These are phyloP conservation scores for Dunaliella sp. DNA, from an alignment of 139 green algal species.

Conservation along the genomic window DNA sequence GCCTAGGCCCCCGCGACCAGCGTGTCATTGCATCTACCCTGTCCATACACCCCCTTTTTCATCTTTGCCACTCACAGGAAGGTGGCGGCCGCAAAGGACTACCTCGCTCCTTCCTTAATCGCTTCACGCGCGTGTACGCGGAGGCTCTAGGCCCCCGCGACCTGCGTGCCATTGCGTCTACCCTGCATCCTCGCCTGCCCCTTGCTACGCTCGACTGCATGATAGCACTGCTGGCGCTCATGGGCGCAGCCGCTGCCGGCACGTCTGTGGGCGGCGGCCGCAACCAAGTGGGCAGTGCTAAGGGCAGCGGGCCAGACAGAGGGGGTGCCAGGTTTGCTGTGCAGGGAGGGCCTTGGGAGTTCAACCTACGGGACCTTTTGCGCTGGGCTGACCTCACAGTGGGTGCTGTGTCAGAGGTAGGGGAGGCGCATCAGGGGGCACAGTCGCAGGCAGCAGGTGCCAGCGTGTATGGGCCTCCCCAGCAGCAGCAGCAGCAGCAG, in stretches of 20 bases:
- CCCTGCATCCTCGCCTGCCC: slow-evolving; percentile 75
- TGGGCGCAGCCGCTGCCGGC: slow-evolving; percentile 61
- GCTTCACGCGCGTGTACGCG: slow-evolving; percentile 85
- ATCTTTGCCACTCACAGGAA: slow-evolving; percentile 60
- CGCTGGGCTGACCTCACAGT: slow-evolving; percentile 90
- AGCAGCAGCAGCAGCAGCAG: slow-evolving; percentile 13
- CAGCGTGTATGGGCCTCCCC: background rate
- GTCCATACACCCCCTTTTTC: background rate
- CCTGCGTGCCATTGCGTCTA: slow-evolving; percentile 71
- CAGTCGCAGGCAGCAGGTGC: background rate
- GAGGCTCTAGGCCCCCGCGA: slow-evolving; percentile 79
- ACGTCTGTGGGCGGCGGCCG: background rate
- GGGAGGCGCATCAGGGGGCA: too few relatives aligned
- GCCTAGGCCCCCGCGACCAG: slow-evolving; percentile 74
- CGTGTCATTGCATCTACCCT: slow-evolving; percentile 69
- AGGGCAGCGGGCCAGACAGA: too few relatives aligned
- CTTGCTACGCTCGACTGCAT: slow-evolving; percentile 58
- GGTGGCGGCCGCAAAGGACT: slow-evolving; percentile 95
- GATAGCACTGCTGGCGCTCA: slow-evolving; percentile 68
- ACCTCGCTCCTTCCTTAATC: slow-evolving; percentile 95
- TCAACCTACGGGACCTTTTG: slow-evolving; percentile 98
- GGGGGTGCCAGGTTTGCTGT: slow-evolving; percentile 52
- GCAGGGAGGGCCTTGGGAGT: slow-evolving; percentile 93
- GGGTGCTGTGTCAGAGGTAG: slow-evolving; percentile 26
- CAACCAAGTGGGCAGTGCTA: background rate